phyloP scores from a whole-genome alignment of 2,329 filamentous ascomycete genomes.

The Chalara sp. region DNA sequence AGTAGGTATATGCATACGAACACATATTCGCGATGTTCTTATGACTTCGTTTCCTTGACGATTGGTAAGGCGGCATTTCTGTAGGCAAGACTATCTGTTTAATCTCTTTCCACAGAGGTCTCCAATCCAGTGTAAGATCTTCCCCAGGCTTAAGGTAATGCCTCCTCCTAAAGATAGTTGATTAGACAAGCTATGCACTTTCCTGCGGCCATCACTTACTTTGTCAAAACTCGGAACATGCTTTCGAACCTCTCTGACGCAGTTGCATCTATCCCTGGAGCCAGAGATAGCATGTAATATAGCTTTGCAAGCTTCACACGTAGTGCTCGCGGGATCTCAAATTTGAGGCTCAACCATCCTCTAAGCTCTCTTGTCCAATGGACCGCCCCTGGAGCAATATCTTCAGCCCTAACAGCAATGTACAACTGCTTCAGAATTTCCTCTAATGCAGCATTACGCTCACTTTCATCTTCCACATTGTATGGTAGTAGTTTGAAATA shows the following conservation, averaged over 20 bases:
- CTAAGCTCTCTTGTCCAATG: constrained; percentile 97
- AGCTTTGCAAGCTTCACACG: constrained; percentile 79
- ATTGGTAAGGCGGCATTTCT: constrained; percentile 65
- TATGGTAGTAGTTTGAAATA: constrained; percentile 92
- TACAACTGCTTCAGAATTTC: constrained; percentile 93
- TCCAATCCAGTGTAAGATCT: constrained; percentile 90
- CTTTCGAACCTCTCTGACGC: constrained; percentile 87
- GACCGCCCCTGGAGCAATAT: constrained; percentile 87
- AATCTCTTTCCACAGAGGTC: constrained; percentile 84
- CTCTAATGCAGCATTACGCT: constrained; percentile 71
- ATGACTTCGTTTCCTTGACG: constrained; percentile 45
- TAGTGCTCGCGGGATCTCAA: constrained; percentile 83
- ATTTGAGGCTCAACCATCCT: constrained; percentile 94
- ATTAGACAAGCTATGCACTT: constrained; percentile 22
- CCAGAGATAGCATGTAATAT: constrained; percentile 89
- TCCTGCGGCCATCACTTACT: constrained; percentile 47
- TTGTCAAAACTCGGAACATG: constrained; percentile 95
- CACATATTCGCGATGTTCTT: constrained; percentile 79
- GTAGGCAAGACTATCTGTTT: constrained; percentile 84
- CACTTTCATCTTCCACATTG: constrained; percentile 69
- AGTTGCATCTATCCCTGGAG: constrained; percentile 77
- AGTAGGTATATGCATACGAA: constrained; percentile 84
- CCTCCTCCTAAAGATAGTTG: constrained; percentile 59
- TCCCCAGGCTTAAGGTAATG: constrained; percentile 89
- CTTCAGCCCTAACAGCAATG: constrained; percentile 82